A percentile compares a stretch with the other conserved stretches of the same genome.
These are phyloP conservation scores for Vitis riparia DNA, from an alignment of 164 flowering plant genomes.

Conservation along the genomic window DNA sequence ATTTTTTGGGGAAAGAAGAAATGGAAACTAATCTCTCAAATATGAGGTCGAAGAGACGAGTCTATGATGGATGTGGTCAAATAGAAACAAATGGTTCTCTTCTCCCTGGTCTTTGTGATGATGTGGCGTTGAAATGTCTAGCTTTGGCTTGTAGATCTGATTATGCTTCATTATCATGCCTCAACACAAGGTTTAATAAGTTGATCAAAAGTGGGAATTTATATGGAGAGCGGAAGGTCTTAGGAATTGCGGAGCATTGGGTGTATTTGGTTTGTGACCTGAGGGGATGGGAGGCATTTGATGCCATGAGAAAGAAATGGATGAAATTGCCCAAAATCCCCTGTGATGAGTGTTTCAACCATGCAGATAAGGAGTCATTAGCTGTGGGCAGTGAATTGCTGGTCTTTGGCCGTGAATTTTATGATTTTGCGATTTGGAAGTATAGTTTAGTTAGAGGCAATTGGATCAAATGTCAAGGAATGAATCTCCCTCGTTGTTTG, in stretches of 20 bases:
- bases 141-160: constrained; percentile 51
- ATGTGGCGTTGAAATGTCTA: constrained; percentile 52
- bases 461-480: constrained; percentile 53
- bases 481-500: constrained; percentile 65
- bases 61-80: constrained; percentile 34
- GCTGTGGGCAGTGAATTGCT: constrained; percentile 64
- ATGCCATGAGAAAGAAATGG: constrained; percentile 50
- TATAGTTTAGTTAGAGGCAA: constrained; percentile 32
- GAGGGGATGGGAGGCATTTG: constrained; percentile 66
- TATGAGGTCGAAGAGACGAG: constrained; percentile 26
- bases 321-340: constrained; percentile 58
- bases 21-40: constrained; percentile 5
- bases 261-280: constrained; percentile 60
- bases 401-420: constrained; percentile 62
- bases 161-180: constrained; percentile 46
- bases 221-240: constrained; percentile 43
- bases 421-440: constrained; percentile 61
- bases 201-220: constrained; percentile 48
- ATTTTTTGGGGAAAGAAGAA: constrained; percentile 23
- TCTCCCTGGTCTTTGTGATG: constrained; percentile 59
- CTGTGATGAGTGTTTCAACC: constrained; percentile 66
- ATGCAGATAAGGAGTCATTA: constrained; percentile 70
- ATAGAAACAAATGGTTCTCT: constrained; percentile 45
- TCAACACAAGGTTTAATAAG: constrained; percentile 41
- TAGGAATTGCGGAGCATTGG: constrained; percentile 57